phyloP scores from a whole-genome alignment of 1,284 basidiomycete genomes.

The Stygiomarasmius scandens region DNA sequence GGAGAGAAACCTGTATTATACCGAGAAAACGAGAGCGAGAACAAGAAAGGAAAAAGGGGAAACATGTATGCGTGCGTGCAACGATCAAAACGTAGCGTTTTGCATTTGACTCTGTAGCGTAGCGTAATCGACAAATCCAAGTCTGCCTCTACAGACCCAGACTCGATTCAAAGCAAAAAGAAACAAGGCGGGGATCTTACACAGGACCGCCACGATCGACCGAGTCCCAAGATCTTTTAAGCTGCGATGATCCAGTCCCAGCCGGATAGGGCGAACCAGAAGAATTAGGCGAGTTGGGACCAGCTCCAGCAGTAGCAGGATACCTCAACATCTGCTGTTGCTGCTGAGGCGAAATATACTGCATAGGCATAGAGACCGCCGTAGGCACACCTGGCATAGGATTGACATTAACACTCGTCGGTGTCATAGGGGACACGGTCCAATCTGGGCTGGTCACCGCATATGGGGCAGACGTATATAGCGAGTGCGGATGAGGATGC shows the following conservation, averaged over 20 bases:
- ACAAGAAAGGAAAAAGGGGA: not conserved
- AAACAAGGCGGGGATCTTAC: not conserved
- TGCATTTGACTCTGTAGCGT: no score
- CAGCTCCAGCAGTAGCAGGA: no score
- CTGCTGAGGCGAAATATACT: not conserved
- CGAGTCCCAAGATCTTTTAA: conserved; percentile 7
- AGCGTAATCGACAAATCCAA: no score
- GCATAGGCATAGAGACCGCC: conserved; percentile 7
- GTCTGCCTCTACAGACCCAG: no score
- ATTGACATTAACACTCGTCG: not conserved
- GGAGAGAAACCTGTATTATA: not conserved
- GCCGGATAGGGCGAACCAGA: no score
- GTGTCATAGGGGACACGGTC: not conserved
- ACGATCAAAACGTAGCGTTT: no score
- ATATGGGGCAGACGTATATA: not conserved
- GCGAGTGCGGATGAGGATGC: not conserved
- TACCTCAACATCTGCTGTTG: not conserved
- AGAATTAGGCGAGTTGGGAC: no score
- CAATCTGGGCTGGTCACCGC: not conserved
- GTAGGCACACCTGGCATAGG: not conserved
- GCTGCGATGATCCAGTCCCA: not conserved
- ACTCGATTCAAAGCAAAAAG: no score
- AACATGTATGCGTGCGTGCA: no score
- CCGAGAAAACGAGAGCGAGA: not conserved
- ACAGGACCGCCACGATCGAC: not conserved